These are phyloP conservation scores for Mastigamoeba balamuthi DNA, from an alignment of 78 protist genomes.

Conservation along the genomic window DNA sequence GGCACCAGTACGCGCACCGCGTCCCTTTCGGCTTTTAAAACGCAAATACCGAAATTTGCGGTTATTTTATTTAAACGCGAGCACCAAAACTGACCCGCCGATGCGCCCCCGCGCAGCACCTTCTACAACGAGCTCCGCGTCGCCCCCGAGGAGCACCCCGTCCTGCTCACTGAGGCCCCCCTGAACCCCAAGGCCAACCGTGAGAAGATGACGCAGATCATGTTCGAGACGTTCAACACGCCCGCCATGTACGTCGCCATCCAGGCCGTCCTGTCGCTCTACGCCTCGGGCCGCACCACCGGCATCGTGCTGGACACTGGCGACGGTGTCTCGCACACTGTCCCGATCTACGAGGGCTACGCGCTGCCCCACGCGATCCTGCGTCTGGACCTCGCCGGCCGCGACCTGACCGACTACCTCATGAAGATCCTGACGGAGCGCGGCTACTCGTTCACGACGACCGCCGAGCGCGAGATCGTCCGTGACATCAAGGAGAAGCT, in stretches of 20 bases:
- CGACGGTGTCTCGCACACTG: conserved; percentile 88
- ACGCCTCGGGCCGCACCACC: conserved; percentile 82
- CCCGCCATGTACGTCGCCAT: conserved; percentile 87
- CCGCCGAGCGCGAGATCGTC: conserved; percentile 78
- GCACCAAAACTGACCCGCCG: too few relatives aligned
- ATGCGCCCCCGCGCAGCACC: too few relatives aligned
- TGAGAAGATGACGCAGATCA: conserved; percentile 84
- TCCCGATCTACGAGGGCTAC: conserved; percentile 86
- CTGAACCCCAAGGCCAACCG: conserved; percentile 91
- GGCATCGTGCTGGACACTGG: conserved; percentile 92
- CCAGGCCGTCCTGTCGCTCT: conserved; percentile 88
- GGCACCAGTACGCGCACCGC: too few relatives aligned
- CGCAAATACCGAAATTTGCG: too few relatives aligned
- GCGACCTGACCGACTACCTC: conserved; percentile 82
- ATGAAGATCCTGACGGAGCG: conserved; percentile 74
- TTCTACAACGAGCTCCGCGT: conserved; percentile 90
- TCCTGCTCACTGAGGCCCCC: conserved; percentile 85
- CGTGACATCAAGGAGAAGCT: conserved; percentile 79
- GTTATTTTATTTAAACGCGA: too few relatives aligned
- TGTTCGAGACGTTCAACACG: conserved; percentile 94
- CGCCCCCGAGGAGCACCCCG: conserved; percentile 85
- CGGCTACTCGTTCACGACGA: conserved; percentile 84
- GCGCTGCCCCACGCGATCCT: conserved; percentile 73
- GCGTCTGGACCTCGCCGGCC: conserved; percentile 85
- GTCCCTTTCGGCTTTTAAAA: too few relatives aligned